These are phyloP conservation scores for Raffaelea albimanens DNA, from an alignment of 2,329 filamentous ascomycete genomes.

Conservation along the genomic window DNA sequence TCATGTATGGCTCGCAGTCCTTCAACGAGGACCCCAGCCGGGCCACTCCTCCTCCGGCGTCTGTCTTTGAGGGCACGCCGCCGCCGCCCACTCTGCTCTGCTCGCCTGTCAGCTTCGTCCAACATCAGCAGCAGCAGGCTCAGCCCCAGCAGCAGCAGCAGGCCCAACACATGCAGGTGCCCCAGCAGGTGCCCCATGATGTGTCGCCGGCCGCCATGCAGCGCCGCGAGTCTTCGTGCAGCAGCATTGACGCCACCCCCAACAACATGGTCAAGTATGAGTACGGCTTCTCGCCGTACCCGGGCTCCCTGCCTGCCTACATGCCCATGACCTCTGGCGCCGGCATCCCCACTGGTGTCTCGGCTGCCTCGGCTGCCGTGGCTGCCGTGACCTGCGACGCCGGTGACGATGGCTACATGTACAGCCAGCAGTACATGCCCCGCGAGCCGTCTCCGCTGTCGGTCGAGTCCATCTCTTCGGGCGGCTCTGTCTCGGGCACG, in stretches of 20 bases:
- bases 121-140: conserved; percentile 31
- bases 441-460: conserved; percentile 38
- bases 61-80: conserved; percentile 16
- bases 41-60: conserved; percentile 19
- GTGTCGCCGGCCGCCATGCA: conserved; percentile 10
- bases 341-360: neutral
- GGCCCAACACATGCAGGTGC: no score
- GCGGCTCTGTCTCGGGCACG: conserved; percentile 16
- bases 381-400: neutral
- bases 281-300: conserved; percentile 79
- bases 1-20: conserved; percentile 30
- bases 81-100: conserved; percentile 49
- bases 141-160: conserved; percentile 20
- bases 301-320: conserved; percentile 48
- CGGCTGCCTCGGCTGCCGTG: conserved; percentile 17
- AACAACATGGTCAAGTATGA: conserved; percentile 42
- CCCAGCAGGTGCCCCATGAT: no score
- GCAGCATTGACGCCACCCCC: conserved; percentile 26
- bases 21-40: conserved; percentile 20
- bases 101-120: conserved; percentile 51
- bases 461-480: conserved; percentile 17
- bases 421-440: conserved; percentile 33
- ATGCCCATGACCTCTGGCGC: conserved; percentile 14
- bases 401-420: conserved; percentile 29
- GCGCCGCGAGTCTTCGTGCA: conserved; percentile 57